A percentile compares a stretch with the other conserved stretches of the same genome.
Evolutionary conservation across 2,329 filamentous ascomycete genomes (phyloP).

Genomic region (Talaromyces islandicus): DNA sequence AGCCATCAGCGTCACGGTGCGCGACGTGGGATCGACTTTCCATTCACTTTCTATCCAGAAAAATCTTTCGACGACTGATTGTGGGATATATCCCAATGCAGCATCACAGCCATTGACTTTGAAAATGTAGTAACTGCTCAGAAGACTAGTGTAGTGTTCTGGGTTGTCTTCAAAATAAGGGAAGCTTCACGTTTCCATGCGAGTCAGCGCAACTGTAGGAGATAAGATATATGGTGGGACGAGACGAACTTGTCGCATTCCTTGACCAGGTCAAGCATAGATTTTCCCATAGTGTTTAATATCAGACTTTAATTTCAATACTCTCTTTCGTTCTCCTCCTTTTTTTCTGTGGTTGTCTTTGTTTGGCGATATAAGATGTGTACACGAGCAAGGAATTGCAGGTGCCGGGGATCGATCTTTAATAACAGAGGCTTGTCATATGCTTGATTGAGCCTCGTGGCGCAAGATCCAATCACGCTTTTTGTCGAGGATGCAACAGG

Average conservation of each 20-base stretch:
- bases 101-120: slow-evolving; percentile 62
- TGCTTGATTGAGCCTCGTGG: background rate
- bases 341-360: background rate
- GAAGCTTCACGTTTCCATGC: slow-evolving; percentile 51
- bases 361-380: background rate
- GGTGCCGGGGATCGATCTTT: background rate
- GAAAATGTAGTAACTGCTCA: slow-evolving; percentile 55
- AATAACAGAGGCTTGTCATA: background rate
- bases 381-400: background rate
- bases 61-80: slow-evolving; percentile 37
- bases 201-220: background rate
- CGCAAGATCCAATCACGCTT: background rate
- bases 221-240: background rate
- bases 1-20: slow-evolving; percentile 58
- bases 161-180: slow-evolving; percentile 64
- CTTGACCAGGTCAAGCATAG: slow-evolving; percentile 45
- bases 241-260: slow-evolving; percentile 49
- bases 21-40: slow-evolving; percentile 52
- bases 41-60: slow-evolving; percentile 52
- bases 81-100: slow-evolving; percentile 55
- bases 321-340: background rate
- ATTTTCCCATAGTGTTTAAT: slow-evolving; percentile 6
- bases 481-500: background rate
- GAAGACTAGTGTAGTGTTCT: slow-evolving; percentile 48
- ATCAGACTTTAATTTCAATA: background rate